Base-by-base conservation (phyloP, 1,284 basidiomycete species). In the Sanghuangporus baumii region DNA sequence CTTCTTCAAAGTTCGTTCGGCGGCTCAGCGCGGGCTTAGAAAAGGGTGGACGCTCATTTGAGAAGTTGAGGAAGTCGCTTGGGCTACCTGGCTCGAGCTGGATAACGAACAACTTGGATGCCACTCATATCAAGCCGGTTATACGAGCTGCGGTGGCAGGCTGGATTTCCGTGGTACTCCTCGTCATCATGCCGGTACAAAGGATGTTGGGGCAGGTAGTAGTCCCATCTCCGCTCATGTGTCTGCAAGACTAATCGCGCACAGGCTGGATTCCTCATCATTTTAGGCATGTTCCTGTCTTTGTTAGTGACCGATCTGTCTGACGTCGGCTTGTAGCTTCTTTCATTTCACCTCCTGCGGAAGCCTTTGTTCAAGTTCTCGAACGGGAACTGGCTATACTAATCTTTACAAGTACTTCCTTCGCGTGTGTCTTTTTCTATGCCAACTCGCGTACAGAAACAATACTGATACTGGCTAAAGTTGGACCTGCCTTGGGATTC, bases 401-500 rank as follows among this genome's bases (percentile, higher is more conserved):
- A 16, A 2, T 59, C 2, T 56, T 62, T 18, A 79, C 80, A 0
- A 69, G 75, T 9, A 31, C 75, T 7, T 77, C 80, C 20, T 93
- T 88, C 88, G 88, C 82, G 86, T 88, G 66, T 71, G 85, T 82
- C 26, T 47, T 16, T 55, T 59, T 4, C 57, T 57, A 59, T 8
- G 60, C 31, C 9, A 1, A 55, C 7, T 60, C 38, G 68, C 59
- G 62, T 69, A 65, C 9, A 14, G 64, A n/a, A 37, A 43, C 57
- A 55, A 62, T 20, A 18, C 8, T 26, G n/a, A 7, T 20, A 26
- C 62, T 74, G 40, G 69, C 67, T 20, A 47, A 50, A 89, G 87
- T n/a, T 93, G 88, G 87, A 75, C 76, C 18, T 86, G 82, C 69
- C 73, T 93, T 3, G 91, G 82, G 5, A 84, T 89, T 18, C 82